These are phyloP conservation scores for Coemansia sp. DNA, from an alignment of 192 early-diverging fungal genomes.

Conservation along the genomic window DNA sequence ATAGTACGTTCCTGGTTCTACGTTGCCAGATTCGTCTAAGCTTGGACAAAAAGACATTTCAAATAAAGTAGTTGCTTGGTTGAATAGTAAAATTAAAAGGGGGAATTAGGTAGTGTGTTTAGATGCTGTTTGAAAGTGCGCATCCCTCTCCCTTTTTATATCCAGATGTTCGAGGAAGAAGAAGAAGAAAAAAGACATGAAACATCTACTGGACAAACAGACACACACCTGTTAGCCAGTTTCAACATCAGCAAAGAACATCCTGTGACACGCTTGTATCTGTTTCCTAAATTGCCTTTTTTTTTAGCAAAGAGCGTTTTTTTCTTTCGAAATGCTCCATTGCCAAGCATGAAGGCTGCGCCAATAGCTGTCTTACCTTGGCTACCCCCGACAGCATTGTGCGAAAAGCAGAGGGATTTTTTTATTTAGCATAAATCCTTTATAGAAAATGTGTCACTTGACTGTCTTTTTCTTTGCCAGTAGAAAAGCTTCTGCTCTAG, in stretches of 20 bases:
- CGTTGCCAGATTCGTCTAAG: neutral
- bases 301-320: too few relatives aligned
- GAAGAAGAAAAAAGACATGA: neutral
- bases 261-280: neutral
- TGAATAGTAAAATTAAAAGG: neutral
- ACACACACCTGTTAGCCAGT: neutral
- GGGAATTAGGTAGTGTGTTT: neutral
- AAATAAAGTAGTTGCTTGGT: neutral
- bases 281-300: neutral
- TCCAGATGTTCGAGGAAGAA: neutral
- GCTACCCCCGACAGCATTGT: too few relatives aligned
- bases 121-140: too few relatives aligned
- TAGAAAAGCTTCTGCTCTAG: too few relatives aligned
- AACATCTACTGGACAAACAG: neutral
- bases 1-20: neutral
- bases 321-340: too few relatives aligned
- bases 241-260: neutral
- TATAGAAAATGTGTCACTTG: neutral
- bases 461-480: too few relatives aligned
- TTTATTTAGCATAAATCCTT: too few relatives aligned
- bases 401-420: neutral
- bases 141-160: neutral
- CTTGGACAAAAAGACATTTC: neutral
- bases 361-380: too few relatives aligned
- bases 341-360: too few relatives aligned